Conservation (phyloP, 768 basidiomycete species). For the Russula sp. region DNA sequence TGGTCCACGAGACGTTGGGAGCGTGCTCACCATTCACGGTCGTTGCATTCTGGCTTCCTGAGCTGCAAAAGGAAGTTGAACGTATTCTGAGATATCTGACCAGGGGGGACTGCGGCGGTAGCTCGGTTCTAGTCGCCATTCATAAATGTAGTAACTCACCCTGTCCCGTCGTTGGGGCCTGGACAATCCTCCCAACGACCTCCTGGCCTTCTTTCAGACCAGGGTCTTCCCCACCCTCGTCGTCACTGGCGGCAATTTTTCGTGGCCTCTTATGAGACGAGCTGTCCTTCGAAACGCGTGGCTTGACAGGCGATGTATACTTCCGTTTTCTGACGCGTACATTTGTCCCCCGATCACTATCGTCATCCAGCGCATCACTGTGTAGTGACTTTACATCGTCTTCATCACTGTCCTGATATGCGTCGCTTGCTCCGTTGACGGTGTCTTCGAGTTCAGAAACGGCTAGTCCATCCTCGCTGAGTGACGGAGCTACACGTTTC, state of each 20-base stretch:
- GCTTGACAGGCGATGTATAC: conserved; percentile 20
- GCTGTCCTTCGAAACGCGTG: conserved; percentile 17
- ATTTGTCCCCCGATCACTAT: conserved; percentile 39
- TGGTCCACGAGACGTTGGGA: too few species aligned
- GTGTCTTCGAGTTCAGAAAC: conserved; percentile 12
- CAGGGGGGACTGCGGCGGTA: conserved; percentile 58
- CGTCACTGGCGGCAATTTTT: conserved; percentile 32
- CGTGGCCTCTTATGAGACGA: conserved; percentile 21
- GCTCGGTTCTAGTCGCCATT: background rate
- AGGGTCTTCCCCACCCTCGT: conserved; percentile 34
- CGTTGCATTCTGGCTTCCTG: conserved; percentile 71
- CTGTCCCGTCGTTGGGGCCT: conserved; percentile 78
- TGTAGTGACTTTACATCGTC: conserved; percentile 30
- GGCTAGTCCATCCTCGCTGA: background rate
- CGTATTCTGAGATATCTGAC: conserved; percentile 81
- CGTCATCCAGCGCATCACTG: conserved; percentile 36
- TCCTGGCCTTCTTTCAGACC: conserved; percentile 60
- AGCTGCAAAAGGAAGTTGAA: conserved; percentile 69
- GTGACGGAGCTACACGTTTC: background rate
- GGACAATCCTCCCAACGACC: conserved; percentile 67
- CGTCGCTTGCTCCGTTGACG: conserved; percentile 9
- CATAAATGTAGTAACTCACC: conserved; percentile 39
- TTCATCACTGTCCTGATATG: conserved; percentile 25
- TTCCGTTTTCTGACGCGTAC: conserved; percentile 29
- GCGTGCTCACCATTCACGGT: conserved; percentile 65